Percentiles rank a stretch among this genome's conserved stretches.
phyloP scores from a whole-genome alignment of 2,329 filamentous ascomycete genomes.

The Fusarium algeriense region DNA sequence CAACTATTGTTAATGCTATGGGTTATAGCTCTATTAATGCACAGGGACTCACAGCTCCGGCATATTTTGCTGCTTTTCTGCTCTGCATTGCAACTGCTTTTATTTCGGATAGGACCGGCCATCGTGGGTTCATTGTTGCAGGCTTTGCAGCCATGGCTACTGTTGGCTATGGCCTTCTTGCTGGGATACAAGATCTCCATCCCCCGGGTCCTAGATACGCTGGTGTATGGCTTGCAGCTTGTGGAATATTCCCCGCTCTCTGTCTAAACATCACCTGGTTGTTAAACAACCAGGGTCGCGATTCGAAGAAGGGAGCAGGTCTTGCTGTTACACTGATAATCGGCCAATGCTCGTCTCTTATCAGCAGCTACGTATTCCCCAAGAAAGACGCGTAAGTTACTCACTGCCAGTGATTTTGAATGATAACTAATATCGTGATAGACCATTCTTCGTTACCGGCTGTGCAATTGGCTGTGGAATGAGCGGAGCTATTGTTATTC shows the following conservation, averaged over 20 bases:
- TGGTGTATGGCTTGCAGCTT: conserved; percentile 27
- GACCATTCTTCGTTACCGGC: conserved; percentile 24
- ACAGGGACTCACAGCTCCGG: conserved; percentile 22
- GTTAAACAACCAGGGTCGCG: conserved; percentile 29
- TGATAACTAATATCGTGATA: not conserved
- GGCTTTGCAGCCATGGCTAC: not conserved
- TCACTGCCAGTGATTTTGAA: accelerated
- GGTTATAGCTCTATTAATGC: conserved; percentile 22
- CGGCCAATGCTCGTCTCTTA: conserved; percentile 32
- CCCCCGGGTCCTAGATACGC: conserved; percentile 7
- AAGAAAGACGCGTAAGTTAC: conserved; percentile 27
- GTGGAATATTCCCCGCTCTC: conserved; percentile 17
- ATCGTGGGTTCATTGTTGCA: conserved; percentile 23
- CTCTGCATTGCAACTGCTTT: conserved; percentile 24
- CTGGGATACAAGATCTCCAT: not conserved
- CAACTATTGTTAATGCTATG: conserved; percentile 21
- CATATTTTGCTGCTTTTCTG: conserved; percentile 17
- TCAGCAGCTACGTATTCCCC: conserved; percentile 32
- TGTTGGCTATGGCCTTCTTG: conserved; percentile 12
- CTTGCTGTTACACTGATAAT: conserved; percentile 16
- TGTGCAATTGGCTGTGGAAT: conserved; percentile 31
- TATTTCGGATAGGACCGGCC: conserved; percentile 21
- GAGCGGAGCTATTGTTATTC: conserved; percentile 8
- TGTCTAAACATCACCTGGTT: conserved; percentile 36
- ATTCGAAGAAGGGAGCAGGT: conserved; percentile 24